Conservation (phyloP, 805 yeast species). For the Zygotorulaspora florentina region DNA sequence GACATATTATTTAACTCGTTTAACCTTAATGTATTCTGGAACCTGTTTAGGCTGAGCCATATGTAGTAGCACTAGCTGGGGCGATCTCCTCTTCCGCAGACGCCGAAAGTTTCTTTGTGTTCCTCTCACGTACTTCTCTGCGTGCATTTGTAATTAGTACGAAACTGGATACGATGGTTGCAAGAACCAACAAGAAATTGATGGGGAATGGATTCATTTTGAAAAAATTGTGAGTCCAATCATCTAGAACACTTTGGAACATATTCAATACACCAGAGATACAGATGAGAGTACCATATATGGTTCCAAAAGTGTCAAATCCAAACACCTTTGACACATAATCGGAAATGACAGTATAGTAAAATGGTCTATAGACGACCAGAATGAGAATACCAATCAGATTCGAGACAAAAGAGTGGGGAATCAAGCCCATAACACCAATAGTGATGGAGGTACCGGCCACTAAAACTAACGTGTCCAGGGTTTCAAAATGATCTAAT, state of each 20-base stretch:
- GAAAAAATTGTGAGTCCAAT: slow-evolving; percentile 61
- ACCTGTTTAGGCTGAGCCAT: neutral
- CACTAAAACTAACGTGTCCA: slow-evolving; percentile 51
- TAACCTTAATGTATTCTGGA: neutral
- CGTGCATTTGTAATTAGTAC: slow-evolving; percentile 5
- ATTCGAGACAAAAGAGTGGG: slow-evolving; percentile 44
- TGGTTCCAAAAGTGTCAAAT: slow-evolving; percentile 83
- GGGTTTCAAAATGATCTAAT: slow-evolving; percentile 67
- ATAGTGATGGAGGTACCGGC: slow-evolving; percentile 53
- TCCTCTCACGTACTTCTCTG: slow-evolving; percentile 4
- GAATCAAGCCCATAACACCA: slow-evolving; percentile 67
- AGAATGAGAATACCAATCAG: slow-evolving; percentile 64
- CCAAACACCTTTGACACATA: slow-evolving; percentile 92
- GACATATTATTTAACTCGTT: neutral
- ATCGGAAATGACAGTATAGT: slow-evolving; percentile 89
- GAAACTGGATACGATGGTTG: slow-evolving; percentile 43
- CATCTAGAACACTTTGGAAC: slow-evolving; percentile 65
- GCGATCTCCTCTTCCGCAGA: neutral
- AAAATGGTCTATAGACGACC: slow-evolving; percentile 85
- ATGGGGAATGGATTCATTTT: slow-evolving; percentile 77
- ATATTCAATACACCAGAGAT: slow-evolving; percentile 79
- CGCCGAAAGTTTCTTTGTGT: neutral
- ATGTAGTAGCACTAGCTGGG: neutral
- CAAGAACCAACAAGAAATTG: slow-evolving; percentile 49
- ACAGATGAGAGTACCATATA: slow-evolving; percentile 82